Evolutionary conservation across 2,329 filamentous ascomycete genomes (phyloP), one percentile per base, ranked within the genome.

Genomic region (Lecanosticta acicola): DNA sequence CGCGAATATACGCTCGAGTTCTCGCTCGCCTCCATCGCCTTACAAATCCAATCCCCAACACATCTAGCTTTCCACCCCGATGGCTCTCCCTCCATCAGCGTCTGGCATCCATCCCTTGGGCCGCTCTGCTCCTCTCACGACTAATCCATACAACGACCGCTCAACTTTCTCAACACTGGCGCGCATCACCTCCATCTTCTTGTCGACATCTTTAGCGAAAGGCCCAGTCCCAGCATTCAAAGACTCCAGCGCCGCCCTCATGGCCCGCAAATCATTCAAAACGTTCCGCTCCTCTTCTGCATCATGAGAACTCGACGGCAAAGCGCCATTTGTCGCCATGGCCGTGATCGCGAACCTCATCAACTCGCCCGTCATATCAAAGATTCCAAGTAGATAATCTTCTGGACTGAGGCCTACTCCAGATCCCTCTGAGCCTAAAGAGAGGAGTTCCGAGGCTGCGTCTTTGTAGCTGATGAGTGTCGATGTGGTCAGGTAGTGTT

Each of bases 321-420:
- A 64, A 34, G 69, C 70, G 11, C 84, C 85, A 5, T 74, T 83
- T 3, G 89, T 85, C 1, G 89, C 89, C 65, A 94, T 85, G 19
- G 83, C 81, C 4, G 90, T 90, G 41, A 95, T 93, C 0, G 88
- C 89, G 68, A 96, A 97, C 21, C 90, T 80, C 93, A 98, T 98
- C 73, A 97, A 76, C 71, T 98, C 93, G 32, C 93, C 93, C 1
- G 90, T 90, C 57, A 97, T 78, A 66, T 98, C 93, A 61, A 95
- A 96, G 2, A 98, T 70, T 7, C 91, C 93, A 52, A 93, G 83
- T 47, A 95, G 70, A 64, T 95, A 97, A 67, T 98, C 93, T 45
- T 91, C 81, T 19, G 82, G 76, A 1, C 85, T 87, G 16, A 96
- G 72, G 0, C 73, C 59, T 2, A 96, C 76, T 1, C 73, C 75